Base-by-base conservation (phyloP, 345 rosid species). In the Gossypium australe region DNA sequence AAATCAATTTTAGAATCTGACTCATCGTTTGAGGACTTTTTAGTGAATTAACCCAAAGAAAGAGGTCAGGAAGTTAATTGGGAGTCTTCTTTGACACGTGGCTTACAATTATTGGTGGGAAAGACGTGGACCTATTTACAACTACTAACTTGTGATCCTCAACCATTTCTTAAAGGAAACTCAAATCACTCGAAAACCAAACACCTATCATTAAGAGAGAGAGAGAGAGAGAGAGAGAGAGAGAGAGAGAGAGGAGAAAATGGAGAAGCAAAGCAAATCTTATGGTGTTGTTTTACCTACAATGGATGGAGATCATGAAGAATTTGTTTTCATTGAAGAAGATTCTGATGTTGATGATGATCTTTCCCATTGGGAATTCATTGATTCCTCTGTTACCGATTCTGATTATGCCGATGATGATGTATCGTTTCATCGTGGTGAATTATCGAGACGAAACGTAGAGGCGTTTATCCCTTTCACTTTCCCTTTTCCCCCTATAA, bases 361-460 rank as follows among this genome's bases (percentile, higher is more conserved):
- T 67, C 57, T 76, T 6, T 78, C 83, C 0, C 67, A 63, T 69
- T 85, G 88, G 88, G 88, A 85, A 78, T 72, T 85, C 67, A 44
- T 85, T 20, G 72, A 80, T 65, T 58, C 49, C 34, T 79, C 82
- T 8, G 85, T 83, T 61, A 80, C 82, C 7, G 83, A 77, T 12
- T 65, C 79, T 0, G 87, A 80, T 20, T 68, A 67, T 41, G 52
- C 41, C 41, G 41, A 34, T 5, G 41, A 34, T 5, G 41, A 34
- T 34, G 41, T 34, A 5, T 34, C 41, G 41, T 34, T 34, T 34
- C 41, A 34, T 34, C 7, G 7, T 34, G 7, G 41, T 34, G 41
- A 34, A 34, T 34, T 34, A 34, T 34, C 1, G 7, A 34, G 41
- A 34, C 5, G 41, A 34, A 34, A 34, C 41, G 7, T 34, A 1